These are phyloP conservation scores for Volvariella volvacea DNA, from an alignment of 1,284 basidiomycete genomes.

Conservation along the genomic window DNA sequence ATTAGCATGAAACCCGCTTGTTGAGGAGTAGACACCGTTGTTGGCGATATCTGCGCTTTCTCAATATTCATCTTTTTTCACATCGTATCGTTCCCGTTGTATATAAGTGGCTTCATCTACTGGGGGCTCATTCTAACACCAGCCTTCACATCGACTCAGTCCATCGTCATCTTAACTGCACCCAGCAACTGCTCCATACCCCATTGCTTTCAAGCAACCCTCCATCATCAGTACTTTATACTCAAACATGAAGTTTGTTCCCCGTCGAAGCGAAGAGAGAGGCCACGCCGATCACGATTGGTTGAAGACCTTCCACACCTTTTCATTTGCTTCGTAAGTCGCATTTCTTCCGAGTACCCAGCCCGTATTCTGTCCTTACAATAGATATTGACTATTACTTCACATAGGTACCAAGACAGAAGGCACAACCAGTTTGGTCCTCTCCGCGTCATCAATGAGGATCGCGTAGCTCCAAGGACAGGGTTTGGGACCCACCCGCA, in stretches of 20 bases:
- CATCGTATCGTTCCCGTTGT: too few relatives aligned
- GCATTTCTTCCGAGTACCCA: background rate
- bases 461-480: conserved; percentile 69
- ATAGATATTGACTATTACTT: background rate
- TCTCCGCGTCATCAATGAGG: conserved; percentile 84
- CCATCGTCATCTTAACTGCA: too few relatives aligned
- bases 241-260: conserved; percentile 35
- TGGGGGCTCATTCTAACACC: too few relatives aligned
- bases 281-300: conserved; percentile 83
- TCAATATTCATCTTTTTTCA: too few relatives aligned
- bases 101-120: too few relatives aligned
- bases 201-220: too few relatives aligned
- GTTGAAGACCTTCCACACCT: conserved; percentile 89
- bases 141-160: too few relatives aligned
- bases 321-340: conserved; percentile 71
- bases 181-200: too few relatives aligned
- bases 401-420: conserved; percentile 54
- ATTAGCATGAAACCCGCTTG: too few relatives aligned
- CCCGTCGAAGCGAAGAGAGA: conserved; percentile 59
- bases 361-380: too few relatives aligned
- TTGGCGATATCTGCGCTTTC: too few relatives aligned
- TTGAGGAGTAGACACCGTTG: too few relatives aligned
- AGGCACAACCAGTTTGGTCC: conserved; percentile 52
- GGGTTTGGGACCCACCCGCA: conserved; percentile 89
- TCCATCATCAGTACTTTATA: background rate